Evolutionary conservation across 192 early-diverging fungal genomes (phyloP).

Genomic region (Coemansia sp.): DNA sequence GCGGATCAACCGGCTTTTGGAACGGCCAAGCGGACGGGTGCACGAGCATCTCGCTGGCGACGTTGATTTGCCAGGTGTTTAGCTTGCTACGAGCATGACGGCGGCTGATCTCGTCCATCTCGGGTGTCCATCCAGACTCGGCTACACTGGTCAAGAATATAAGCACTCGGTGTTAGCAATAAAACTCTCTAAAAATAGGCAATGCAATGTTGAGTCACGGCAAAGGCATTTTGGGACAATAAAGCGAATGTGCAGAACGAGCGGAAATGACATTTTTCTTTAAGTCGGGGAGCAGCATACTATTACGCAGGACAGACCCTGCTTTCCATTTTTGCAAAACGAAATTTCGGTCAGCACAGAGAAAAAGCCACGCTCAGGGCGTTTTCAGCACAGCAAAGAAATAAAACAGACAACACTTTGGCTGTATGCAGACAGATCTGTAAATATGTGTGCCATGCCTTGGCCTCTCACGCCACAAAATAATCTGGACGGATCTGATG

Average conservation of each 20-base stretch:
- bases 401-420: neutral
- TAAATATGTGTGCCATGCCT: constrained; percentile 7
- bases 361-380: neutral
- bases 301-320: neutral
- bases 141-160: constrained; percentile 23
- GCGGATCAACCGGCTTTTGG: constrained; percentile 79
- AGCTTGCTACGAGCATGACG: constrained; percentile 49
- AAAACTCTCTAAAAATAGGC: constrained; percentile 2
- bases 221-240: no score
- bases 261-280: no score
- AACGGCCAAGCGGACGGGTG: constrained; percentile 92
- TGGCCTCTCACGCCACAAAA: constrained; percentile 10
- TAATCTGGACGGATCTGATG: neutral
- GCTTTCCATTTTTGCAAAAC: neutral
- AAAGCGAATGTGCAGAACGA: no score
- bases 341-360: neutral
- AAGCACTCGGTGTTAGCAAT: neutral
- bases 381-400: neutral
- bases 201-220: neutral
- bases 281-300: neutral
- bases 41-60: constrained; percentile 76
- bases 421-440: constrained; percentile 10
- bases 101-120: constrained; percentile 68
- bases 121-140: constrained; percentile 92
- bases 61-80: constrained; percentile 60